Percentiles rank a stretch among this genome's conserved stretches.
Evolutionary conservation across 768 basidiomycete species (phyloP).

Genomic region (Exsudoporus frostii): DNA sequence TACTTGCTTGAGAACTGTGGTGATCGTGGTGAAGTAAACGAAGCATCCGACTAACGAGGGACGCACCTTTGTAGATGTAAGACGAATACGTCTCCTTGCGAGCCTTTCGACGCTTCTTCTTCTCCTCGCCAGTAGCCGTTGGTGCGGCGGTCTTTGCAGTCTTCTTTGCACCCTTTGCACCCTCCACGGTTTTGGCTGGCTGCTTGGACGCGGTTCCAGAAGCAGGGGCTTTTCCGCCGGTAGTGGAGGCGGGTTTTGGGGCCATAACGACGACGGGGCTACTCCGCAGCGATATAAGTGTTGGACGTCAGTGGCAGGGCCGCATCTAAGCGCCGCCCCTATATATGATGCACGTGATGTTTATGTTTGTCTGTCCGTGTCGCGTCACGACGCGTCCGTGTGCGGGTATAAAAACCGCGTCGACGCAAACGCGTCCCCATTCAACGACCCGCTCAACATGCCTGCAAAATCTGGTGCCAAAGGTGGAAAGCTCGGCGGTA

Average conservation of each 20-base stretch:
- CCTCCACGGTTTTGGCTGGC: conserved; percentile 52
- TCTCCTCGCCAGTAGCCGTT: conserved; percentile 60
- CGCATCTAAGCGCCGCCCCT: conserved; percentile 23
- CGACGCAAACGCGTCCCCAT: background rate
- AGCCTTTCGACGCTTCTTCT: conserved; percentile 85
- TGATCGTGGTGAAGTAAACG: conserved; percentile 1
- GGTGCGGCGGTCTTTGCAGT: conserved; percentile 54
- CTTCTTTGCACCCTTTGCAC: conserved; percentile 78
- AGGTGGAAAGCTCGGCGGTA: conserved; percentile 43
- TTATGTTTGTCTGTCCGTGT: conserved; percentile 28
- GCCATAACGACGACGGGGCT: conserved; percentile 35
- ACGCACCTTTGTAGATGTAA: conserved; percentile 85
- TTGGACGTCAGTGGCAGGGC: conserved; percentile 20
- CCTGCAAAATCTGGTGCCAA: conserved; percentile 30
- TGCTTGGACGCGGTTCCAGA: conserved; percentile 58
- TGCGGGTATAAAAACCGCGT: conserved; percentile 23
- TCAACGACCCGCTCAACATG: conserved; percentile 13
- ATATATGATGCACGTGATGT: conserved; percentile 33
- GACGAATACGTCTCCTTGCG: conserved; percentile 93
- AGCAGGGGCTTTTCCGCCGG: conserved; percentile 67
- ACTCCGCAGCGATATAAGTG: background rate
- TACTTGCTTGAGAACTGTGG: conserved; percentile 91
- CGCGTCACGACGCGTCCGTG: conserved; percentile 41
- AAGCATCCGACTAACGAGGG: background rate
- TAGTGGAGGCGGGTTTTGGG: conserved; percentile 65